These are phyloP conservation scores for Penicillium sp. DNA, from an alignment of 2,329 filamentous ascomycete genomes.

Conservation along the genomic window DNA sequence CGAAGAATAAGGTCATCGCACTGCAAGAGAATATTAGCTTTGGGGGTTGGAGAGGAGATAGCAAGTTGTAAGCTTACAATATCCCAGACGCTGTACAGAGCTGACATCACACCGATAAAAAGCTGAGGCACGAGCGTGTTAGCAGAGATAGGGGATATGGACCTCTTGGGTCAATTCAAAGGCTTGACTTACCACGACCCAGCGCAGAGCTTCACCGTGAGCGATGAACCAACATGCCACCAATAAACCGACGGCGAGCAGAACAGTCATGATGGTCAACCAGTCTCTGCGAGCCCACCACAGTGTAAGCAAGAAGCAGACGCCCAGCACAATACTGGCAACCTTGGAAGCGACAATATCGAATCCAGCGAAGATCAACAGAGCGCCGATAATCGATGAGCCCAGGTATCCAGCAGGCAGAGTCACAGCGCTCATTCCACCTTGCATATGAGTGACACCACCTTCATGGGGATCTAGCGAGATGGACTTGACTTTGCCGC, in stretches of 20 bases:
- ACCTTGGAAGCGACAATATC: conserved; percentile 79
- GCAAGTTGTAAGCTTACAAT: conserved; percentile 53
- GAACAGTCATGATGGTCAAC: conserved; percentile 71
- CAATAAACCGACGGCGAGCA: conserved; percentile 69
- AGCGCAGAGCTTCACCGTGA: conserved; percentile 72
- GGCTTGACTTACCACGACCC: conserved; percentile 60
- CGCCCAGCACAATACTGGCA: conserved; percentile 71
- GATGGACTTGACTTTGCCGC: conserved; percentile 73
- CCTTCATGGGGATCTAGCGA: conserved; percentile 74
- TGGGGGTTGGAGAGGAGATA: neutral
- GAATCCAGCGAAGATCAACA: conserved; percentile 78
- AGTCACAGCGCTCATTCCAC: conserved; percentile 69
- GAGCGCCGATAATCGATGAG: conserved; percentile 72
- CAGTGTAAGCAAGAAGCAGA: conserved; percentile 74
- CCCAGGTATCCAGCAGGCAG: conserved; percentile 78
- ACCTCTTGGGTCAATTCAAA: no score
- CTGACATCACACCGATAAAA: conserved; percentile 81
- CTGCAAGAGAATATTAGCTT: conserved; percentile 31
- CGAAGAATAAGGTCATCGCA: conserved; percentile 79
- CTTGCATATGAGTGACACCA: conserved; percentile 75
- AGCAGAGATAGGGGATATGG: neutral
- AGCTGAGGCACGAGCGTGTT: conserved; percentile 45
- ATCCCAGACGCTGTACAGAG: conserved; percentile 80
- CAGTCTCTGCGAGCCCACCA: conserved; percentile 82
- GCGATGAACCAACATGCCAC: conserved; percentile 78